Evolutionary conservation across 176 grass and related monocot genomes (phyloP).

Genomic region (Pharus latifolius): DNA sequence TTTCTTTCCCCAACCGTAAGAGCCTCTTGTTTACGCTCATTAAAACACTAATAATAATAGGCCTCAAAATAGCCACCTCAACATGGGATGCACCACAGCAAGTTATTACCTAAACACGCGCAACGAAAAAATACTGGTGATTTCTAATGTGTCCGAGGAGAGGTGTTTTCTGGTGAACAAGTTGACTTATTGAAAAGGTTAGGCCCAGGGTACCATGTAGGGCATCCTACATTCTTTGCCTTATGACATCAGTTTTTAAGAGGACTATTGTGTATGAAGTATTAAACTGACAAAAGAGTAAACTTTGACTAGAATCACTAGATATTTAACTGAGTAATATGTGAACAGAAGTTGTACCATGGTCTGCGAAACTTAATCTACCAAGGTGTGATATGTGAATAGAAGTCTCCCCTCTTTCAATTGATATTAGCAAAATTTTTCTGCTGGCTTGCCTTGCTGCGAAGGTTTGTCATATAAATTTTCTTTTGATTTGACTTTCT

Average conservation of each 20-base stretch:
- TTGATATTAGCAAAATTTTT: neutral
- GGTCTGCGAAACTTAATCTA: neutral
- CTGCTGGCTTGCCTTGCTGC: neutral
- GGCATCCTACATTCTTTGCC: neutral
- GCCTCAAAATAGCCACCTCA: too few relatives aligned
- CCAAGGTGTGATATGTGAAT: too few relatives aligned
- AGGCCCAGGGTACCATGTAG: too few relatives aligned
- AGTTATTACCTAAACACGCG: too few relatives aligned
- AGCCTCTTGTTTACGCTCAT: too few relatives aligned
- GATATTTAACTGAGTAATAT: neutral
- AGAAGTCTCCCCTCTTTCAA: neutral
- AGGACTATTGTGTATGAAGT: neutral
- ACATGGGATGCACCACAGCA: too few relatives aligned
- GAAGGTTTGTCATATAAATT: neutral
- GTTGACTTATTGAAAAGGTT: too few relatives aligned
- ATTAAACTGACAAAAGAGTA: neutral
- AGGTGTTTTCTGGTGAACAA: too few relatives aligned
- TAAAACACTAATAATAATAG: too few relatives aligned
- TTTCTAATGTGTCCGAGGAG: too few relatives aligned
- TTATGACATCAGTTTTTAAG: neutral
- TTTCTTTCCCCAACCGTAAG: too few relatives aligned
- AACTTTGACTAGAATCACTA: neutral
- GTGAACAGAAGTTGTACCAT: neutral
- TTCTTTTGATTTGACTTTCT: constrained; percentile 17
- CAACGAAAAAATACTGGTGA: too few relatives aligned